These are phyloP conservation scores for Chaetoceros tenuissimus DNA, from an alignment of 108 stramenopile genomes.

Conservation along the genomic window DNA sequence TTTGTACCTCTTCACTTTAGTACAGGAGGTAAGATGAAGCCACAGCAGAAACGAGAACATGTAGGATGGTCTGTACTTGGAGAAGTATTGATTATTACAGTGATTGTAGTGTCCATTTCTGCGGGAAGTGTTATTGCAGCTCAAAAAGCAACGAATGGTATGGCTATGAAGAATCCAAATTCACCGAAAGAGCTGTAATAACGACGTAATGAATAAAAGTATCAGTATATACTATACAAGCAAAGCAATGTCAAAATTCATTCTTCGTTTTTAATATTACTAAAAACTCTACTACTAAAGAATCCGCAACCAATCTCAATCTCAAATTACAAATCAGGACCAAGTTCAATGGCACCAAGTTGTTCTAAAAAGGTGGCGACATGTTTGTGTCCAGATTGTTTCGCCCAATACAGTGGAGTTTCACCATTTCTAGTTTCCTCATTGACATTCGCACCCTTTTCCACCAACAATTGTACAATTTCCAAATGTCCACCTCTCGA, in stretches of 20 bases:
- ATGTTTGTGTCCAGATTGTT: constrained; percentile 16
- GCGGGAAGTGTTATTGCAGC: constrained; percentile 72
- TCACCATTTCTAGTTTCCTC: constrained; percentile 27
- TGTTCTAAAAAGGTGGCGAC: constrained; percentile 10
- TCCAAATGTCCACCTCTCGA: constrained; percentile 22
- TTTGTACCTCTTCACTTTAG: constrained; percentile 86
- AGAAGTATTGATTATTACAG: constrained; percentile 58
- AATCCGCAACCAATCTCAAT: neutral
- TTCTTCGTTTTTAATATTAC: no score
- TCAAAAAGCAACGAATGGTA: constrained; percentile 38
- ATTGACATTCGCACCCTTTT: constrained; percentile 25
- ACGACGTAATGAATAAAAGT: neutral
- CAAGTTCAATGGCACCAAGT: constrained; percentile 18
- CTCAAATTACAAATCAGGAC: constrained; percentile 19
- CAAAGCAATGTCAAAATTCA: no score
- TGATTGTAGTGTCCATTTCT: constrained; percentile 48
- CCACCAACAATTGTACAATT: constrained; percentile 23
- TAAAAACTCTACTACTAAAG: no score
- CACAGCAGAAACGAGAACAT: constrained; percentile 57
- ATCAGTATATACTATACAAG: no score
- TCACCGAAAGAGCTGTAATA: neutral
- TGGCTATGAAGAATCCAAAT: neutral
- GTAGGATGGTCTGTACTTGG: constrained; percentile 58
- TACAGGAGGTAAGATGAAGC: constrained; percentile 69
- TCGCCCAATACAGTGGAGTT: constrained; percentile 26